Conservation (phyloP, 768 basidiomycete genomes). For the Mycena metata region DNA sequence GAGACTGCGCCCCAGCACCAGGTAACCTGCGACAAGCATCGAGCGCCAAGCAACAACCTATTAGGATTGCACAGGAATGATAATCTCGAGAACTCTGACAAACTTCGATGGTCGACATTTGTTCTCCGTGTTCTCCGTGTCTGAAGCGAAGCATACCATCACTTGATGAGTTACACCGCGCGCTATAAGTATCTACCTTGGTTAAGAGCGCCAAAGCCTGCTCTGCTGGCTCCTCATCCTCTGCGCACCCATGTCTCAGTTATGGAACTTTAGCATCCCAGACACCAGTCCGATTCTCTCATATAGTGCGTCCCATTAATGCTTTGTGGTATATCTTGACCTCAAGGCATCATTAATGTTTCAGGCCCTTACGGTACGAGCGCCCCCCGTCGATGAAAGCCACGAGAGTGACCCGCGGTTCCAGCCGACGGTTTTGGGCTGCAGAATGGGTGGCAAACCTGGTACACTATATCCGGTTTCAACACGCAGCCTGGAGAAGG, state of each 20-base stretch:
- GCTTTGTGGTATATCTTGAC: background rate
- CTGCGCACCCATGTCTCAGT: constrained; percentile 11
- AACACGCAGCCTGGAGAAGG: constrained; percentile 20
- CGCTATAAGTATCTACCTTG: background rate
- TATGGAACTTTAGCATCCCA: constrained; percentile 28
- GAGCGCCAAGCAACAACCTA: too few relatives aligned
- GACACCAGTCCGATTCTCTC: constrained; percentile 25
- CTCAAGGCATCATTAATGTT: background rate
- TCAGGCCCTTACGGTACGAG: constrained; percentile 24
- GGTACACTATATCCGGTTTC: constrained; percentile 21
- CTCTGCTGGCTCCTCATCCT: background rate
- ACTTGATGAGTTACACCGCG: background rate
- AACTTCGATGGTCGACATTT: too few relatives aligned
- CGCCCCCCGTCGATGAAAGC: background rate
- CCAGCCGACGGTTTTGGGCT: constrained; percentile 25
- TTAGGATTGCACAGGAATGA: too few relatives aligned
- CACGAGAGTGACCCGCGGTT: background rate
- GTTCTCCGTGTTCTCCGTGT: too few relatives aligned
- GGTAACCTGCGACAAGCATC: too few relatives aligned
- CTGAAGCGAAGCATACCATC: too few relatives aligned
- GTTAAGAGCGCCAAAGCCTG: background rate
- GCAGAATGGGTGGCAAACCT: constrained; percentile 25
- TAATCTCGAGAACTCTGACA: too few relatives aligned
- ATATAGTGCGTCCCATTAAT: constrained; percentile 12
- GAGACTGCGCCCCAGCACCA: too few relatives aligned